Base-by-base conservation (phyloP, 495 filamentous ascomycete species). In the Amorphotheca resinae region DNA sequence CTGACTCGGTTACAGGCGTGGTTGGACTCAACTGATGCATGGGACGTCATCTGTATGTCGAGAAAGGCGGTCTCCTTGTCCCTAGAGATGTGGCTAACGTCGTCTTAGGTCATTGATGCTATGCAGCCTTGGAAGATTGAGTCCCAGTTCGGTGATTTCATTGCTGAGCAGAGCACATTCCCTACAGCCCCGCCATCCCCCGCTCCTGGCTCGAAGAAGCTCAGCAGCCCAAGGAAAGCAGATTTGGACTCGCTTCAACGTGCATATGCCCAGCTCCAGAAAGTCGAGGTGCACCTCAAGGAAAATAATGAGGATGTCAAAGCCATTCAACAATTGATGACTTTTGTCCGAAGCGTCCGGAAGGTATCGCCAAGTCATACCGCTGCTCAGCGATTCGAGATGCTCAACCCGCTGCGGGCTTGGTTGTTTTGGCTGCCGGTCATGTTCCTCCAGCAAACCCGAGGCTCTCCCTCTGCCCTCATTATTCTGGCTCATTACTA, bases 351-450 rank as follows among this genome's bases (percentile, higher is more conserved):
- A 55, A 73, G 78, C 14, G 75, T 95, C 42, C 77, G 80, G 57
- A 72, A 78, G 35, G 76, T 86, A 42, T 76, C 79, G 48, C 77
- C 85, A 1, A 77, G 74, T 2, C 76, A 81, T 47, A 76, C 80
- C 6, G 68, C 84, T 14, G 77, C 83, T 53, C 77, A 91, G 44
- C 80, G 89, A 51, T 96, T 96, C 59, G 79, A 87, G 56, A 78
- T 86, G 48, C 73, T 96, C 20, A 84, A 88, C 46, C 73, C 82
- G 5, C 71, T 98, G 14, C 79, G 88, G 33, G 76, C 79, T 44
- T 95, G 93, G 88, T 73, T 96, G 16, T 93, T 95, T 65, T 98
- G 87, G 84, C 72, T 95, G 34, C 93, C 93, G 2, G 76, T 85
- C 41, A 66, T 68, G 49, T 73, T 73, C 46, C 65, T 84, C 26